phyloP scores from a whole-genome alignment of 2,329 filamentous ascomycete species.

The Thielaviopsis ethacetica region DNA sequence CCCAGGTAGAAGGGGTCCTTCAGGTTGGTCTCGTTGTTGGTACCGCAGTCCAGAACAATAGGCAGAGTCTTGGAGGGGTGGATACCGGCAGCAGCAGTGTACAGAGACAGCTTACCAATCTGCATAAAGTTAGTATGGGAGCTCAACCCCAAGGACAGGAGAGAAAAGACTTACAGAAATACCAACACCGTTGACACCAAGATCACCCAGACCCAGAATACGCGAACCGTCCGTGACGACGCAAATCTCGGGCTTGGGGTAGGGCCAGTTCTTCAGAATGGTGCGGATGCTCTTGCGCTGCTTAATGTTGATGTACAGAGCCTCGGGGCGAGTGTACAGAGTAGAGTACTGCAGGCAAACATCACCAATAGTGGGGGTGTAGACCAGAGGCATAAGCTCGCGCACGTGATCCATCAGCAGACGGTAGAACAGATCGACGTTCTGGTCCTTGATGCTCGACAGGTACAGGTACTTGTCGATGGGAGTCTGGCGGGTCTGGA shows the following conservation, averaged over 20 bases:
- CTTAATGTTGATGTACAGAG: slow-evolving; percentile 88
- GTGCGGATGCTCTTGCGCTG: slow-evolving; percentile 80
- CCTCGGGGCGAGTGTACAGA: slow-evolving; percentile 88
- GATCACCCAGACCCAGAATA: slow-evolving; percentile 80
- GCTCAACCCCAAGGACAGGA: not conserved
- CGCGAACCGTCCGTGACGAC: slow-evolving; percentile 93
- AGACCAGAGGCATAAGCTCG: slow-evolving; percentile 70
- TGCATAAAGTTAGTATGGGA: slow-evolving; percentile 16
- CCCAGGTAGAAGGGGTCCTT: slow-evolving; percentile 73
- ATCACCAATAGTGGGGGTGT: slow-evolving; percentile 84
- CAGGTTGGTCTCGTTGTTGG: slow-evolving; percentile 49
- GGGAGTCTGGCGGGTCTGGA: slow-evolving; percentile 48
- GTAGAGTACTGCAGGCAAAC: slow-evolving; percentile 94
- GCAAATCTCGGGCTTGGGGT: slow-evolving; percentile 79
- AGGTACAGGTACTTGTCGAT: slow-evolving; percentile 79
- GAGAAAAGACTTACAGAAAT: slow-evolving; percentile 55
- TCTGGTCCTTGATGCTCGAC: slow-evolving; percentile 56
- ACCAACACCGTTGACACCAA: slow-evolving; percentile 93
- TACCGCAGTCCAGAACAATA: slow-evolving; percentile 51
- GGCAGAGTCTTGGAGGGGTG: slow-evolving; percentile 69
- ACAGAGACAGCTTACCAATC: slow-evolving; percentile 88
- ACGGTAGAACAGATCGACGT: slow-evolving; percentile 70
- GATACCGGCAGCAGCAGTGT: slow-evolving; percentile 91
- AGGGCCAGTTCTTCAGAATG: slow-evolving; percentile 87
- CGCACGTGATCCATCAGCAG: slow-evolving; percentile 61